These are phyloP conservation scores for Garcia nutans DNA, from an alignment of 345 rosid species.

Conservation along the genomic window DNA sequence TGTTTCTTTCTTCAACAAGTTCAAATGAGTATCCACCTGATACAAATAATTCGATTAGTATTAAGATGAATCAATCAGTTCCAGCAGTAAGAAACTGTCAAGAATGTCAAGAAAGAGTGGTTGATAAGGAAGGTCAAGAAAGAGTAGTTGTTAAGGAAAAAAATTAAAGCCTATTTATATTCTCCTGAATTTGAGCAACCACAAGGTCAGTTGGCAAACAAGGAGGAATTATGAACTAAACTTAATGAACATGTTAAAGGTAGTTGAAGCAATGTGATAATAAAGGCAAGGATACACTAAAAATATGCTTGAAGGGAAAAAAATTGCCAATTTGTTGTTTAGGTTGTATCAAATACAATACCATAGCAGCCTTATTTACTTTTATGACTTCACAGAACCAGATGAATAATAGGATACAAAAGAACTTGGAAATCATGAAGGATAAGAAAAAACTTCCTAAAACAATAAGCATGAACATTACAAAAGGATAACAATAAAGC, in stretches of 20 bases:
- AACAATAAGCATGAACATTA: not conserved
- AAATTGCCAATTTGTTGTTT: not conserved
- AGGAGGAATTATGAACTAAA: too few relatives aligned
- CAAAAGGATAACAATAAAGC: not conserved
- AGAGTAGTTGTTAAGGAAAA: not conserved
- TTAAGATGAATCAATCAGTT: conserved; percentile 6
- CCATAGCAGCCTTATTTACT: not conserved
- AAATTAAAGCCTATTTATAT: not conserved
- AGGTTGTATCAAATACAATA: not conserved
- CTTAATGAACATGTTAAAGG: not conserved
- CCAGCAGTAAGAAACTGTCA: not conserved
- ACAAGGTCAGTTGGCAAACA: too few relatives aligned
- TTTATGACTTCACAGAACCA: not conserved
- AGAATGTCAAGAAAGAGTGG: not conserved
- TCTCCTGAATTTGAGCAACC: not conserved
- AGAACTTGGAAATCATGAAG: not conserved
- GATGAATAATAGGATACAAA: not conserved
- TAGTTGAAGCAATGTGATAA: not conserved
- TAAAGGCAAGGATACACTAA: not conserved
- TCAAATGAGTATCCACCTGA: conserved; percentile 57
- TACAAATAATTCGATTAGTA: conserved; percentile 6
- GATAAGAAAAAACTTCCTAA: not conserved
- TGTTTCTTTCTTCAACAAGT: conserved; percentile 51
- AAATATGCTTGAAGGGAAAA: not conserved
- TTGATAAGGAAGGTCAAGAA: not conserved